These are phyloP conservation scores for Lyophyllum decastes DNA, from an alignment of 768 basidiomycete genomes.

Conservation along the genomic window DNA sequence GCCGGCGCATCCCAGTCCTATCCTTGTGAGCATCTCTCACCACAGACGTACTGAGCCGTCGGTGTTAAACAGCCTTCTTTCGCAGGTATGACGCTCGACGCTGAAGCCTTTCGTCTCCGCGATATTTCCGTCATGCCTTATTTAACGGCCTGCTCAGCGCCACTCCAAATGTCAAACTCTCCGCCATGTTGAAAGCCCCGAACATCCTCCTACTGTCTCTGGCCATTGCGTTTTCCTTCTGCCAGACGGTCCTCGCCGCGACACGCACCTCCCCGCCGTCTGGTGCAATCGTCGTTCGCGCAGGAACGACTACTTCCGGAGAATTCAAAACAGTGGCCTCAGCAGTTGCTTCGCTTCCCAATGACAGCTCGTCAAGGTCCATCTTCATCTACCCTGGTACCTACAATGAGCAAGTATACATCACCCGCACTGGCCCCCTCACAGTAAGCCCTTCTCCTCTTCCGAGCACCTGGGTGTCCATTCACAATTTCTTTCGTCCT, in stretches of 20 bases:
- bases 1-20: neutral
- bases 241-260: conserved; percentile 24
- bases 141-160: neutral
- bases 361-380: conserved; percentile 35
- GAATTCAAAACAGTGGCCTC: conserved; percentile 41
- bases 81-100: neutral
- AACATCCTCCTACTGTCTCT: neutral
- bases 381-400: conserved; percentile 53
- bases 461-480: too few relatives aligned
- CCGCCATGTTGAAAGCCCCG: neutral
- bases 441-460: too few relatives aligned
- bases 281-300: conserved; percentile 43
- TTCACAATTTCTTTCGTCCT: neutral
- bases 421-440: conserved; percentile 38
- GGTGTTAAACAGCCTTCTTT: neutral
- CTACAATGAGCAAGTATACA: conserved; percentile 45
- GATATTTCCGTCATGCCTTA: neutral
- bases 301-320: conserved; percentile 37
- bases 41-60: neutral
- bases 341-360: conserved; percentile 43
- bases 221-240: neutral
- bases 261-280: conserved; percentile 43
- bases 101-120: neutral
- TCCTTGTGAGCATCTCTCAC: neutral
- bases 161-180: neutral